Conservation (phyloP, 2,329 filamentous ascomycete species). For the Exophiala oligosperma region DNA sequence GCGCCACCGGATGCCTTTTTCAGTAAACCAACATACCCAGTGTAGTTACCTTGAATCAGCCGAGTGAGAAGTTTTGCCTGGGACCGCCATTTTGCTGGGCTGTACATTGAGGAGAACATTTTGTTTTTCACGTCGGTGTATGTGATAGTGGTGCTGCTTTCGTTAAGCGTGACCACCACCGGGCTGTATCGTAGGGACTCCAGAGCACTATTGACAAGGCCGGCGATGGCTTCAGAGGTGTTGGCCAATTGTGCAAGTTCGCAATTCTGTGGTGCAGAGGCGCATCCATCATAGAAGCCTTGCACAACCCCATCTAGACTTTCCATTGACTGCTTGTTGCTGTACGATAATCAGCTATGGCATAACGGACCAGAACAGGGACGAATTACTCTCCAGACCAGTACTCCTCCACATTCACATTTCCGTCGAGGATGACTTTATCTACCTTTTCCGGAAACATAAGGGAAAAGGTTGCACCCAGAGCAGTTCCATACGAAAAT, state of each 20-base stretch:
- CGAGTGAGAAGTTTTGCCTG: constrained; percentile 1
- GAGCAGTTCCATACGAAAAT: constrained; percentile 34
- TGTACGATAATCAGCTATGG: neutral
- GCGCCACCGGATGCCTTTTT: neutral
- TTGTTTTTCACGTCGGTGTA: neutral
- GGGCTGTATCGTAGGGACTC: constrained; percentile 1
- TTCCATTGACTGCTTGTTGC: neutral
- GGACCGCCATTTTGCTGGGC: constrained; percentile 2
- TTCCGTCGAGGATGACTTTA: constrained; percentile 37
- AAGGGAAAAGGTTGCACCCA: constrained; percentile 36
- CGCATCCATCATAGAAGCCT: constrained; percentile 11
- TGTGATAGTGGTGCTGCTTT: neutral
- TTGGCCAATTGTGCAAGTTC: neutral
- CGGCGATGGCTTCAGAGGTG: constrained; percentile 1
- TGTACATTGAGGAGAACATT: constrained; percentile 5
- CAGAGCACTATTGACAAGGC: neutral
- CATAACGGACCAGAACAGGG: neutral
- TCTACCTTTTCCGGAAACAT: constrained; percentile 44
- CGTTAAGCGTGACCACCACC: neutral
- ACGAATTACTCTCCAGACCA: constrained; percentile 4
- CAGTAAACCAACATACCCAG: neutral
- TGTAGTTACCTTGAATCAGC: constrained; percentile 2
- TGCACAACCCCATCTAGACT: constrained; percentile 9
- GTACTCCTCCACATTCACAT: constrained; percentile 14
- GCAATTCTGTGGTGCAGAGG: neutral